Conservation (phyloP, 2,329 filamentous ascomycete genomes). For the Ceratocystis lukuohia region DNA sequence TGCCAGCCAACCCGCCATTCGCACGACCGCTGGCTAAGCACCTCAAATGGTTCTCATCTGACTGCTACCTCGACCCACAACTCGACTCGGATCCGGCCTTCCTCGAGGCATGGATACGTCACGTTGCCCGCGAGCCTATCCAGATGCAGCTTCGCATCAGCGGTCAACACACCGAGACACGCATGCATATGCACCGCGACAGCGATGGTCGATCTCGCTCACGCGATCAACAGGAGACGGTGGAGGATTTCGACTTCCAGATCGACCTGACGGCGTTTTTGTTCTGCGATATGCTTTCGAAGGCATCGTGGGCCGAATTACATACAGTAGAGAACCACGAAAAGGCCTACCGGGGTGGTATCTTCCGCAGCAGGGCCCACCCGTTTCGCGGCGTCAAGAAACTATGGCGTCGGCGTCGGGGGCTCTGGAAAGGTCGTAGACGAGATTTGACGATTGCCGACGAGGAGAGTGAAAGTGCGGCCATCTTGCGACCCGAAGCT, state of each 20-base stretch:
- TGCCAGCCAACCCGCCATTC: slow-evolving; percentile 19
- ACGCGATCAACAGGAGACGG: slow-evolving; percentile 33
- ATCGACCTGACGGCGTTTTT: slow-evolving; percentile 48
- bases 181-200: background rate
- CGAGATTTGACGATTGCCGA: slow-evolving; percentile 23
- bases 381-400: slow-evolving; percentile 26
- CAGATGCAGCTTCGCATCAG: slow-evolving; percentile 39
- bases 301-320: slow-evolving; percentile 33
- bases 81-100: slow-evolving; percentile 34
- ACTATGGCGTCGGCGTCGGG: slow-evolving; percentile 13
- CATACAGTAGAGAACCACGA: slow-evolving; percentile 44
- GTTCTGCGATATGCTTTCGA: slow-evolving; percentile 32
- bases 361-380: slow-evolving; percentile 39
- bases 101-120: slow-evolving; percentile 33
- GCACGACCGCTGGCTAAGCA: slow-evolving; percentile 23
- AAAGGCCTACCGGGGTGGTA: slow-evolving; percentile 51
- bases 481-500: background rate
- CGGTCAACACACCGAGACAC: slow-evolving; percentile 39
- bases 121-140: slow-evolving; percentile 36
- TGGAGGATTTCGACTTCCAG: slow-evolving; percentile 47
- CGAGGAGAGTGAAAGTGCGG: slow-evolving; percentile 20
- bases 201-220: slow-evolving; percentile 23
- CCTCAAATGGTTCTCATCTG: slow-evolving; percentile 14
- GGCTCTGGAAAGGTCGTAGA: slow-evolving; percentile 20
- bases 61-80: slow-evolving; percentile 32